Base-by-base conservation (phyloP, 2,329 filamentous ascomycete species). In the Gremmenia infestans region DNA sequence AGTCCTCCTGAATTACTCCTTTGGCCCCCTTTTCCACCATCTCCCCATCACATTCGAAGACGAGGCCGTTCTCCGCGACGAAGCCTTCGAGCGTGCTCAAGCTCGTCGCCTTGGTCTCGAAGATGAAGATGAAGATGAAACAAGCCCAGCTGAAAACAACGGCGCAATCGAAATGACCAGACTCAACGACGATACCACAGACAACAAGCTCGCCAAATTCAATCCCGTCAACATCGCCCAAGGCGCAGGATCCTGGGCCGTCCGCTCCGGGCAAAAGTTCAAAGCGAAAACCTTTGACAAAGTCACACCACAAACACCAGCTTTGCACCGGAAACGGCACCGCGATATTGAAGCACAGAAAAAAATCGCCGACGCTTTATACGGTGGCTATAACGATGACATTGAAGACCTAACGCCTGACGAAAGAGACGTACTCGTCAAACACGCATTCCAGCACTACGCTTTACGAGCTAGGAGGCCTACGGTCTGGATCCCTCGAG, bases 31-130 rank as follows among this genome's bases (percentile, higher is more conserved):
- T 9, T 86, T 96, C 69, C 83, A 88, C 40, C 96, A 96, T 67
- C 76, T 99, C 3, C 94, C 94, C 0, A 95, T 97, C 61, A 97
- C 93, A 0, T 85, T 97, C 54, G 94, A 99, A 70, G 94, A 97
- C 61, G 93, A 97, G 68, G 94, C 94, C 2, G 89, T 94, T 0
- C 76, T 89, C n/a, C 86, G 93, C 6, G 94, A 99, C 63, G 85
- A 93, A 67, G 89, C 88, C 40, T 99, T 97, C 68, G 87, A 91
- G 64, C 80, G 87, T 48, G 87, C 86, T 3, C 91, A 95, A 69
- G 84, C 86, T 55, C 78, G 78, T 22, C 85, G 87, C 8, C 81
- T 92, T 55, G 85, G 86, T 0, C 71, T 89, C 11, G 77, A 79
- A 0, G 74, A 81, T 0, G 78, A 81, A 2, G 78, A 80, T 4